Base-by-base conservation (phyloP, 2,329 filamentous ascomycete genomes). In the Ophioceras dolichostomum region DNA sequence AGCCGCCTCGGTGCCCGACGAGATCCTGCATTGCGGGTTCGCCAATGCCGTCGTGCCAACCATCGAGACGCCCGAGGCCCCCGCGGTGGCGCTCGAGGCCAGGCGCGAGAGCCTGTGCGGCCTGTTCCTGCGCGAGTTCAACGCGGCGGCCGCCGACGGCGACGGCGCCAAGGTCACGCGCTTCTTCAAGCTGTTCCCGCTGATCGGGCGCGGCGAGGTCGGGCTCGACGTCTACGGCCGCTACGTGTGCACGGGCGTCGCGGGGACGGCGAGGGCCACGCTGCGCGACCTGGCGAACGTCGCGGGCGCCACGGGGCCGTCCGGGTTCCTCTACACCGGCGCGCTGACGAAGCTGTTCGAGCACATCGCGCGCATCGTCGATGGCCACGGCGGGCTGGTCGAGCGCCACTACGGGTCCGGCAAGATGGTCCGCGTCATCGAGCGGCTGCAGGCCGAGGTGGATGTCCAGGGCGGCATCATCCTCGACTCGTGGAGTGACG, bases 101-200 rank as follows among this genome's bases (percentile, higher is more conserved):
- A 87, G 91, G 1, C 83, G 85, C 41, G 88, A 94, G 61, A 91
- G 84, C 43, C 64, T 98, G 36, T 96, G 91, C 53, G 81, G 76
- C 1, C 65, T 98, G 41, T 98, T 98, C 59, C 60, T 96, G 53
- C 73, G 89, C 41, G 91, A 98, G 62, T 98, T 98, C 49, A 87
- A 96, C 51, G 91, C 82, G 57, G 91, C 91, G 0, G 83, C 88
- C 2, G 72, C 75, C 43, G 87, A 91, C 30, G 81, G 75, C n/a
- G 88, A 96, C 50, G 87, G 85, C 4, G 73, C 83, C 18, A 86
- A 83, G 55, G 85, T 98, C 37, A 95, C 91, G 2, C 70, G 91
- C 30, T 98, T 98, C 65, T 98, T 98, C 65, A 98, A 98, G 64
- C 67, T 98, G 27, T 98, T 98, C 50, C 91, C 91, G 13, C 65